A percentile compares a stretch with the other conserved stretches of the same genome.
Conservation (phyloP, 2,329 filamentous ascomycete genomes). For the Plectosphaerella sp. region DNA sequence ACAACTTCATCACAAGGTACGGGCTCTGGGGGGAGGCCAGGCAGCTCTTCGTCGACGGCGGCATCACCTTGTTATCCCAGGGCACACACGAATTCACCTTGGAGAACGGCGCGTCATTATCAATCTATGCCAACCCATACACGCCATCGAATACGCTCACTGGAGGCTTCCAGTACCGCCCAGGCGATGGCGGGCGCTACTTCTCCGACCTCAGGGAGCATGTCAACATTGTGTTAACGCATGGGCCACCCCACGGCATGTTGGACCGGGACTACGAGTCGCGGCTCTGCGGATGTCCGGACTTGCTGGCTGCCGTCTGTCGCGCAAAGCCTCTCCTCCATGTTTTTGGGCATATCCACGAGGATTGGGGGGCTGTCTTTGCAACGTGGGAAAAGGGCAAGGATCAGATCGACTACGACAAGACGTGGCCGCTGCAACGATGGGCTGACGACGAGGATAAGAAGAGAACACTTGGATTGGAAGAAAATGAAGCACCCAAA, state of each 20-base stretch:
- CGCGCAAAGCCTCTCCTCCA: slow-evolving; percentile 40
- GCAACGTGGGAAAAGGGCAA: slow-evolving; percentile 39
- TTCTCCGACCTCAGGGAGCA: slow-evolving; percentile 26
- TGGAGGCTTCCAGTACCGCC: slow-evolving; percentile 45
- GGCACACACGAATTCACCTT: slow-evolving; percentile 43
- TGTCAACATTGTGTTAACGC: slow-evolving; percentile 47
- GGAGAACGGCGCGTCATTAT: slow-evolving; percentile 42
- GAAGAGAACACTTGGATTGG: no score
- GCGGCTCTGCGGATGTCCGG: slow-evolving; percentile 33
- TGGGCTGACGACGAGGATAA: no score
- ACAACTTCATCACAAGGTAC: slow-evolving; percentile 17
- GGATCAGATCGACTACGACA: no score
- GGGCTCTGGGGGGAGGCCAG: slow-evolving; percentile 32
- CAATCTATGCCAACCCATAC: slow-evolving; percentile 48
- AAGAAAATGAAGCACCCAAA: no score
- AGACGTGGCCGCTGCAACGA: no score
- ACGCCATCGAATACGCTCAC: slow-evolving; percentile 29
- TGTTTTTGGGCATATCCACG: slow-evolving; percentile 58
- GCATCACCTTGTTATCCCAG: slow-evolving; percentile 45
- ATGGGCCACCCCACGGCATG: slow-evolving; percentile 49
- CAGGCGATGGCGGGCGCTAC: slow-evolving; percentile 23
- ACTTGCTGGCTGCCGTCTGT: slow-evolving; percentile 41
- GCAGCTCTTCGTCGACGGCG: slow-evolving; percentile 31
- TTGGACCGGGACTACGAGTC: slow-evolving; percentile 34
- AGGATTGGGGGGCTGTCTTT: slow-evolving; percentile 52